phyloP scores from a whole-genome alignment of 306 rosid species.

The Canavalia gladiata region DNA sequence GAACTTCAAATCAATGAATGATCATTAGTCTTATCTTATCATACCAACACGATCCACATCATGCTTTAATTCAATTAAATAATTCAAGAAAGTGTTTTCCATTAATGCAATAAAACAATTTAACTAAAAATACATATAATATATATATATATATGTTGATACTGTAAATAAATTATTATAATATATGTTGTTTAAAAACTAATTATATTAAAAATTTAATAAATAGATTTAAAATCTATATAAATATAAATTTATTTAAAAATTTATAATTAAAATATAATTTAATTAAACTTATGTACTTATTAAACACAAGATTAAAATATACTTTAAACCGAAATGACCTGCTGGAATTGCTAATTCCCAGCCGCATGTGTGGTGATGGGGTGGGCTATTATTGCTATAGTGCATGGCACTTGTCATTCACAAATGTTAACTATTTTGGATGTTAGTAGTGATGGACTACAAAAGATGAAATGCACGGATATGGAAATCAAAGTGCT shows the following conservation, averaged over 20 bases:
- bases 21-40: neutral
- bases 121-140: neutral
- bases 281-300: too few species aligned
- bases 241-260: too few species aligned
- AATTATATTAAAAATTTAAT: too few species aligned
- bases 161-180: neutral
- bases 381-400: neutral
- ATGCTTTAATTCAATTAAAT: neutral
- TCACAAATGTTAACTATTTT: neutral
- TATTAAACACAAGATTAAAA: too few species aligned
- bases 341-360: too few species aligned
- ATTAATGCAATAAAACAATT: neutral
- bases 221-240: too few species aligned
- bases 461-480: neutral
- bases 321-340: too few species aligned
- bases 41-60: neutral
- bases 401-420: conserved; percentile 3
- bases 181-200: too few species aligned
- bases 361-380: neutral
- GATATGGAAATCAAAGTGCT: neutral
- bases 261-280: too few species aligned
- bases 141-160: neutral
- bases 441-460: neutral
- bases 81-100: conserved; percentile 21
- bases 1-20: too few species aligned